Evolutionary conservation across 805 yeast genomes (phyloP), one percentile per base, ranked within the genome.

Genomic region (Candida nemodendra): DNA sequence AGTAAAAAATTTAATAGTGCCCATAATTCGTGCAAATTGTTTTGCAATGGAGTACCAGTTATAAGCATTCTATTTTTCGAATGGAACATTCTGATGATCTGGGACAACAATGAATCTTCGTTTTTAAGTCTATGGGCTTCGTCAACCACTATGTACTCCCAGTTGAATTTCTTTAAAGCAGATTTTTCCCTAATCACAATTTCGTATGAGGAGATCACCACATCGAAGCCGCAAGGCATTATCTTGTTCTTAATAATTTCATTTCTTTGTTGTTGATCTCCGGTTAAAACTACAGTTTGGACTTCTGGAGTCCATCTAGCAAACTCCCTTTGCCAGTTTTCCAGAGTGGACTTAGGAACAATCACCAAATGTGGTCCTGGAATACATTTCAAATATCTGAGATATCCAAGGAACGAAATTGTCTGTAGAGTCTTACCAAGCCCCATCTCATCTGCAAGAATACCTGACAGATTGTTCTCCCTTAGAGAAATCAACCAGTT

Each of bases 381-480:
- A 21, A 74, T 68, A 22, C 73, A 66, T 47, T 72, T 77, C 38
- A 78, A 59, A 53, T 77, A 82, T 44, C 93, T 69, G 28, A 84
- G 63, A 54, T 80, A 84, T 2, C 91, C 91, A 30, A 84, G 61
- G 45, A 81, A 81, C 6, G 91, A 76, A 46, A 84, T 84, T 0
- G 91, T 84, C 59, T 84, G 93, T 41, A 84, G 64, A 3, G 93
- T 84, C 57, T 84, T 84, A 50, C 93, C 93, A 44, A 84, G 63
- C 2, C 93, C 93, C 93, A 84, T 84, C 62, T 84, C 93, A 61
- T 84, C 93, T 1, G 93, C 93, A 41, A 84, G 67, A 17, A 84
- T 84, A 42, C 93, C 93, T 1, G 84, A 76, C 31, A 84, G 64
- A 42, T 78, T 75, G 62, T 81, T 82, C 45, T 78, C 82, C 50